phyloP scores from a whole-genome alignment of 2,329 filamentous ascomycete species.

The Myriosclerotinia curreyana region DNA sequence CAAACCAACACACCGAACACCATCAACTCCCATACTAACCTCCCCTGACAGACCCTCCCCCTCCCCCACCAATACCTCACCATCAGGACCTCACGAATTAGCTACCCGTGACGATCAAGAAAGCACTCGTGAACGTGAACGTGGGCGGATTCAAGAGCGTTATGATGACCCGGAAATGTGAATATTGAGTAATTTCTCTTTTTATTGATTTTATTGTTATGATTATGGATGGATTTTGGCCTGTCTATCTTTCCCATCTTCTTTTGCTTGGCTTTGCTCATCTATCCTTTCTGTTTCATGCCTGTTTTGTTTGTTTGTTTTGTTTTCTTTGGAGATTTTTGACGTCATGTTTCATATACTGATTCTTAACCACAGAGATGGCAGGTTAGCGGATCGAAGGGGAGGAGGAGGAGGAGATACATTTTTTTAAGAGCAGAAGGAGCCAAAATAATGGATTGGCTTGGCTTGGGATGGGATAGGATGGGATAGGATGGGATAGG shows the following conservation, averaged over 20 bases:
- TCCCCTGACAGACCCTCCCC: not conserved
- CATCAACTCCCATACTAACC: not conserved
- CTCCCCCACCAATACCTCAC: not conserved
- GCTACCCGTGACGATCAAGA: slow-evolving; percentile 4
- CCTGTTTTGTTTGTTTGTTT: not conserved
- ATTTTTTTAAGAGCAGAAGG: slow-evolving; percentile 11
- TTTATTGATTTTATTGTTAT: not conserved
- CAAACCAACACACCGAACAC: too few species aligned
- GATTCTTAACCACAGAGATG: not conserved
- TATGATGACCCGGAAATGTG: slow-evolving; percentile 17
- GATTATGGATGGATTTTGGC: too few species aligned
- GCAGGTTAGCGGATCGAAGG: not conserved
- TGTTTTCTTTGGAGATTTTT: not conserved
- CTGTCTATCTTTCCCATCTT: not conserved
- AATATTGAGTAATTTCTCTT: slow-evolving; percentile 16
- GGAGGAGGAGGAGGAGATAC: not conserved
- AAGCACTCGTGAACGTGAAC: not conserved
- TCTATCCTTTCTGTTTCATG: not conserved
- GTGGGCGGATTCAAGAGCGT: not conserved
- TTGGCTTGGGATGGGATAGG: not conserved
- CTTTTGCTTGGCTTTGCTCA: not conserved
- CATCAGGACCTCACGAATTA: slow-evolving; percentile 3
- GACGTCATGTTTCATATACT: not conserved
- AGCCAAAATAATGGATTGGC: not conserved
- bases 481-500: too few species aligned